A percentile compares a stretch with the other conserved stretches of the same genome.
phyloP scores from a whole-genome alignment of 139 green algal genomes.

The Volvox reticuliferus region DNA sequence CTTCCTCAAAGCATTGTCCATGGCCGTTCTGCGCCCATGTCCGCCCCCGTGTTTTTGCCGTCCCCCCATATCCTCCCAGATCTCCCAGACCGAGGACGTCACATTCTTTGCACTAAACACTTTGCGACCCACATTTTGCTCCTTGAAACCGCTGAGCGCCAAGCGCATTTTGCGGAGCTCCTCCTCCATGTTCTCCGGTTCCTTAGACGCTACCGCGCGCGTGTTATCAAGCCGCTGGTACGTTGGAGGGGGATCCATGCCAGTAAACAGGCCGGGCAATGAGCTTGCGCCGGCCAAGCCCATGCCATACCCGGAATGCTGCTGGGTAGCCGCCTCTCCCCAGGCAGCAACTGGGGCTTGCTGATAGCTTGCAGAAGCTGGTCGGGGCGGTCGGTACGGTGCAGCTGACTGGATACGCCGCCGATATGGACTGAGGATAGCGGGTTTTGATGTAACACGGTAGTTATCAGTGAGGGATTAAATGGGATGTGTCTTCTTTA shows the following conservation, averaged over 20 bases:
- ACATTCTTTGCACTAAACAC: no score
- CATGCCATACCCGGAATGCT: conserved; percentile 5
- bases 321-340: not conserved
- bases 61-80: no score
- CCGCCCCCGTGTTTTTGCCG: no score
- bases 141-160: not conserved
- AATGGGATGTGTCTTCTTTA: no score
- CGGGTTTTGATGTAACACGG: no score
- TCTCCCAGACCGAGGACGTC: no score
- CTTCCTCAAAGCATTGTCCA: no score
- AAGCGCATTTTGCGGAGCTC: conserved; percentile 18
- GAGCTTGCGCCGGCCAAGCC: not conserved
- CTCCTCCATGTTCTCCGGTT: conserved; percentile 34
- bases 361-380: not conserved
- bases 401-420: conserved; percentile 36
- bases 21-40: no score
- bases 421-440: not conserved
- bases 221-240: not conserved
- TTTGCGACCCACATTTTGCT: conserved; percentile 32
- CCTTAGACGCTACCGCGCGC: not conserved
- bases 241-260: conserved; percentile 13
- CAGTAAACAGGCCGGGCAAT: conserved; percentile 15
- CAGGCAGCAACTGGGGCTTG: not conserved
- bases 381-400: not conserved
- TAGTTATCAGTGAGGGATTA: no score